Evolutionary conservation across 345 rosid genomes (phyloP).

Genomic region (Psidium guajava): DNA sequence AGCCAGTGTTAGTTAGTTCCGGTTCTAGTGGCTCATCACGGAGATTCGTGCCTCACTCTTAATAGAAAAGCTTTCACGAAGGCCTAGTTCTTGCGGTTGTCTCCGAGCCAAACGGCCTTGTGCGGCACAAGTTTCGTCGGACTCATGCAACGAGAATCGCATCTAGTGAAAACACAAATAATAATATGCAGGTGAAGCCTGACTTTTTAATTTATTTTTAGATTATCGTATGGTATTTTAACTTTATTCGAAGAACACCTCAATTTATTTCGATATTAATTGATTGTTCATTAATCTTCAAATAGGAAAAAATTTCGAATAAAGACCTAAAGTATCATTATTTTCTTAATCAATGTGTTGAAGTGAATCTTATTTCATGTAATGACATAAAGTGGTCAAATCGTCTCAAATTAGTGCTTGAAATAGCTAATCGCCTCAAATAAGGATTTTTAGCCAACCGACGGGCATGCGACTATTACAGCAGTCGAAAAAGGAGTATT

Average conservation of each 20-base stretch:
- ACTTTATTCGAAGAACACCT: background rate
- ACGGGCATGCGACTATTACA: no score
- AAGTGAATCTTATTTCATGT: no score
- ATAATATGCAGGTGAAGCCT: background rate
- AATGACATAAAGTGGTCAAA: no score
- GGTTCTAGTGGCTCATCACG: background rate
- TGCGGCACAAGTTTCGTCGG: background rate
- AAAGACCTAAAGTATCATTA: fast-evolving
- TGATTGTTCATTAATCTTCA: background rate
- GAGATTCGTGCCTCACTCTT: background rate
- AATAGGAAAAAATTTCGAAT: background rate
- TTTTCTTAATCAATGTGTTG: no score
- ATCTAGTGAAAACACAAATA: background rate
- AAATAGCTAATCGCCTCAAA: no score
- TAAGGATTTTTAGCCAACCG: no score
- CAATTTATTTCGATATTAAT: background rate
- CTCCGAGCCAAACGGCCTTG: background rate
- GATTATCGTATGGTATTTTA: background rate
- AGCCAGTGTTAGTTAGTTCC: background rate
- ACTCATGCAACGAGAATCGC: background rate
- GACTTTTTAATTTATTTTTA: background rate
- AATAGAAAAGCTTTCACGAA: background rate
- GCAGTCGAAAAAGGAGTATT: no score
- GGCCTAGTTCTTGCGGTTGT: background rate
- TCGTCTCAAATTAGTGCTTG: no score